phyloP scores from a whole-genome alignment of 768 basidiomycete genomes.

The Pleurotus eryngii region DNA sequence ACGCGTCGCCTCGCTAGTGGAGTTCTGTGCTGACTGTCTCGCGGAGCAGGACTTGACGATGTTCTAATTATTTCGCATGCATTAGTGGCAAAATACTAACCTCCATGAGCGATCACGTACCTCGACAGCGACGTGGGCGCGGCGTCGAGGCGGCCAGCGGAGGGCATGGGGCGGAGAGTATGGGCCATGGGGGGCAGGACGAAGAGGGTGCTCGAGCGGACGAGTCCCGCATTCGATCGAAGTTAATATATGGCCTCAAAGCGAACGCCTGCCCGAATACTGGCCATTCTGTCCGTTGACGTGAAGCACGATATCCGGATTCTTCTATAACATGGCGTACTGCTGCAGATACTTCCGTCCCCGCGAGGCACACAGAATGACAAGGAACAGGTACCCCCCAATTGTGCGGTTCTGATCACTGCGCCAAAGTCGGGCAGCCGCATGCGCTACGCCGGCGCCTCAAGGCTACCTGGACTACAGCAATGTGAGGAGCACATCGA shows the following conservation, averaged over 20 bases:
- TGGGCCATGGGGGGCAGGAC: neutral
- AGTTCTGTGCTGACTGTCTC: too few relatives aligned
- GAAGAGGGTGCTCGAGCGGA: neutral
- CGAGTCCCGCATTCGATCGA: neutral
- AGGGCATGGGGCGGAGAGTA: neutral
- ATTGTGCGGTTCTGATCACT: too few relatives aligned
- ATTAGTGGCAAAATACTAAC: too few relatives aligned
- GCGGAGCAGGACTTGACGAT: too few relatives aligned
- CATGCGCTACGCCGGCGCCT: too few relatives aligned
- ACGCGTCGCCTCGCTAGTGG: too few relatives aligned
- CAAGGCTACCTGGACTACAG: too few relatives aligned
- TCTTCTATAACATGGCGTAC: neutral
- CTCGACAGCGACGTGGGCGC: neutral
- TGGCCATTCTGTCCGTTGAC: neutral
- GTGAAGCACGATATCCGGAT: neutral
- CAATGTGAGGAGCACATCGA: too few relatives aligned
- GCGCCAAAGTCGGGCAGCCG: too few relatives aligned
- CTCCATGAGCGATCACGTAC: neutral
- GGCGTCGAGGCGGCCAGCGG: neutral
- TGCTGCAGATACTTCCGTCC: neutral
- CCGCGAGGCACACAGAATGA: neutral
- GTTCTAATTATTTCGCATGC: too few relatives aligned
- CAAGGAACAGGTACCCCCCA: too few relatives aligned
- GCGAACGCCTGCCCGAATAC: neutral
- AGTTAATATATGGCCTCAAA: neutral